Evolutionary conservation across 1,284 basidiomycete species (phyloP).

Genomic region (Ganoderma lingzhi): DNA sequence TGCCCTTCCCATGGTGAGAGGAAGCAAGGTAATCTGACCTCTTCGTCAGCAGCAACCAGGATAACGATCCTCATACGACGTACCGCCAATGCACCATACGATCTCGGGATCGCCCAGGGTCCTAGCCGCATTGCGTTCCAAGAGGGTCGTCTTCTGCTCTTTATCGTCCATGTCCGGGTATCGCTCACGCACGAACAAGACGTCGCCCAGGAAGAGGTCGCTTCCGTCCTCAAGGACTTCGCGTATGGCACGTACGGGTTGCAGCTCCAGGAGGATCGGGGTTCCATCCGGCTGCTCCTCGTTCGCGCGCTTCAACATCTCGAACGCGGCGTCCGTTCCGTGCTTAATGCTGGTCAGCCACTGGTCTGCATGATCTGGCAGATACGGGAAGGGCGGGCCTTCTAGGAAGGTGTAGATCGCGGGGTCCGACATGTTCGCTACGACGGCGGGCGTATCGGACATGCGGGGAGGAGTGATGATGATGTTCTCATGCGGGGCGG

Average conservation of each 20-base stretch:
- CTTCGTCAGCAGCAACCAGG: slow-evolving; percentile 4
- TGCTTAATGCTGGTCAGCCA: slow-evolving; percentile 42
- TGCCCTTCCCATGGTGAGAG: slow-evolving; percentile 67
- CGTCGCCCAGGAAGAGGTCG: slow-evolving; percentile 55
- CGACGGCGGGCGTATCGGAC: slow-evolving; percentile 49
- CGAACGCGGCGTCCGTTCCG: slow-evolving; percentile 44
- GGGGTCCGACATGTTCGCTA: slow-evolving; percentile 58
- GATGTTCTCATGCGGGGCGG: slow-evolving; percentile 55
- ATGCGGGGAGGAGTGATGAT: slow-evolving; percentile 65
- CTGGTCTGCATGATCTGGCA: slow-evolving; percentile 46
- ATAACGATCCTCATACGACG: slow-evolving; percentile 24
- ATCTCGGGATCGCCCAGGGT: slow-evolving; percentile 55
- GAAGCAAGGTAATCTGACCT: slow-evolving; percentile 59
- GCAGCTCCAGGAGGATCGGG: slow-evolving; percentile 44
- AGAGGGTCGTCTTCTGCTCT: slow-evolving; percentile 43
- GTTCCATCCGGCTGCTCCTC: slow-evolving; percentile 37
- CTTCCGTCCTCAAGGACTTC: slow-evolving; percentile 58
- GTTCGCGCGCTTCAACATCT: slow-evolving; percentile 44
- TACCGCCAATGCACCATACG: slow-evolving; percentile 63
- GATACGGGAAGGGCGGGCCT: slow-evolving; percentile 62
- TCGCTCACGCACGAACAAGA: slow-evolving; percentile 46
- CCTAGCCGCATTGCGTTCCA: slow-evolving; percentile 47
- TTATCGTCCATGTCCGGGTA: slow-evolving; percentile 45
- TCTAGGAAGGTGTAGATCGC: slow-evolving; percentile 53
- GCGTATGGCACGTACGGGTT: slow-evolving; percentile 54